phyloP scores from a whole-genome alignment of 768 basidiomycete genomes.

The Pleurotus citrinopileatus region DNA sequence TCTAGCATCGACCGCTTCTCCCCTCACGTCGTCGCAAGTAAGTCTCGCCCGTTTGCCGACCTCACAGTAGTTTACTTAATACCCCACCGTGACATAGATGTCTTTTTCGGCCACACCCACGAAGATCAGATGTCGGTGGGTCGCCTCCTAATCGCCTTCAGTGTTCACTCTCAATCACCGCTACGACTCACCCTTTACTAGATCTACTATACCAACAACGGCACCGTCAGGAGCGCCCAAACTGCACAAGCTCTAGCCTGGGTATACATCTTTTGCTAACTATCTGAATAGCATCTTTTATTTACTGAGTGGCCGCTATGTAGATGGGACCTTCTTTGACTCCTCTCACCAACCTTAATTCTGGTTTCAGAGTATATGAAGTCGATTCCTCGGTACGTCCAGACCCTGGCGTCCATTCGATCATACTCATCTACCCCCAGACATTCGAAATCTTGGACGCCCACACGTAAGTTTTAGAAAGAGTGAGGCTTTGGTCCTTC shows the following conservation, averaged over 20 bases:
- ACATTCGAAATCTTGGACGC: slow-evolving; percentile 79
- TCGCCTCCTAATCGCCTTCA: slow-evolving; percentile 9
- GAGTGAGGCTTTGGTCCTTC: neutral
- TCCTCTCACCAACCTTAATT: slow-evolving; percentile 68
- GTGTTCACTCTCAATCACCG: too few relatives aligned
- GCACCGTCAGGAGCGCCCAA: slow-evolving; percentile 50
- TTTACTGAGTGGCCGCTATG: neutral
- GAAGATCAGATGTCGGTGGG: slow-evolving; percentile 67
- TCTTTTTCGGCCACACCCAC: slow-evolving; percentile 80
- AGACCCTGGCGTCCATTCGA: neutral
- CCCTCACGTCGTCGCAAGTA: slow-evolving; percentile 75
- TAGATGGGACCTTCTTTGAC: slow-evolving; percentile 72
- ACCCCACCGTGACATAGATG: slow-evolving; percentile 34
- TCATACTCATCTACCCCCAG: slow-evolving; percentile 27
- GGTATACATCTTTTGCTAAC: slow-evolving; percentile 22
- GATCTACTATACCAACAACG: slow-evolving; percentile 77
- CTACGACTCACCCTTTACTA: slow-evolving; percentile 24
- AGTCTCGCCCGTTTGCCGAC: slow-evolving; percentile 25
- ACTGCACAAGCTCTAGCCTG: slow-evolving; percentile 52
- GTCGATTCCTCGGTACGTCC: slow-evolving; percentile 61
- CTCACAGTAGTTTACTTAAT: slow-evolving; percentile 12
- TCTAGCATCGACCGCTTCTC: slow-evolving; percentile 72
- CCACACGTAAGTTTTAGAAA: slow-evolving; percentile 54
- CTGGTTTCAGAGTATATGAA: slow-evolving; percentile 72
- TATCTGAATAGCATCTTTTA: neutral